Percentiles rank a stretch among this genome's conserved stretches.
These are phyloP conservation scores for Termitomyces sp. DNA, from an alignment of 768 basidiomycete genomes.

Conservation along the genomic window DNA sequence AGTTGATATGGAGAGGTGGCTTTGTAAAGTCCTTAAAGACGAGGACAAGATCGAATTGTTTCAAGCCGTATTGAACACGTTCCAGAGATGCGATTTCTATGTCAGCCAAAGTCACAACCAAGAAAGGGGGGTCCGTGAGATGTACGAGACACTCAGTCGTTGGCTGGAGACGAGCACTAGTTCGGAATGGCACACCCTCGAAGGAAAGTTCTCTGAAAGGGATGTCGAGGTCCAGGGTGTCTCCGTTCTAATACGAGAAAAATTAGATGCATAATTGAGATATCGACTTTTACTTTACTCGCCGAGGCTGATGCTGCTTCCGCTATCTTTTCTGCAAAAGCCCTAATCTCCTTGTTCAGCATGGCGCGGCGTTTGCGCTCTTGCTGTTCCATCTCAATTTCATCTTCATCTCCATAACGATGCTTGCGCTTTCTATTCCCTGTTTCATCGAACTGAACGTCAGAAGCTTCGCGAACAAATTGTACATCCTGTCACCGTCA, in stretches of 20 bases:
- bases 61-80: conserved; percentile 92
- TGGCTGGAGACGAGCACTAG: conserved; percentile 90
- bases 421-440: conserved; percentile 98
- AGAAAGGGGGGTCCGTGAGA: conserved; percentile 92
- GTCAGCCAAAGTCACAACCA: conserved; percentile 90
- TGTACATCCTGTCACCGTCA: conserved; percentile 72
- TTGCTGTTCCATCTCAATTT: conserved; percentile 98
- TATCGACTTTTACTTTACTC: conserved; percentile 18
- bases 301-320: conserved; percentile 79
- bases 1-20: conserved; percentile 91
- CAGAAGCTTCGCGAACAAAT: conserved; percentile 96
- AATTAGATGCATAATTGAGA: background rate
- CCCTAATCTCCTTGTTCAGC: conserved; percentile 91
- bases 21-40: conserved; percentile 96
- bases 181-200: conserved; percentile 93
- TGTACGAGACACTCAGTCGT: conserved; percentile 97
- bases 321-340: conserved; percentile 88
- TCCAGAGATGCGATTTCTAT: conserved; percentile 97
- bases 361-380: conserved; percentile 85
- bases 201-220: conserved; percentile 98
- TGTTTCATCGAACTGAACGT: conserved; percentile 97
- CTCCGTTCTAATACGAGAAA: conserved; percentile 44
- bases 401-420: conserved; percentile 97
- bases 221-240: conserved; percentile 88
- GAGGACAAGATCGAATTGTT: conserved; percentile 96